phyloP scores from a whole-genome alignment of 441 rosid species.

The Adansonia madagascariensis region DNA sequence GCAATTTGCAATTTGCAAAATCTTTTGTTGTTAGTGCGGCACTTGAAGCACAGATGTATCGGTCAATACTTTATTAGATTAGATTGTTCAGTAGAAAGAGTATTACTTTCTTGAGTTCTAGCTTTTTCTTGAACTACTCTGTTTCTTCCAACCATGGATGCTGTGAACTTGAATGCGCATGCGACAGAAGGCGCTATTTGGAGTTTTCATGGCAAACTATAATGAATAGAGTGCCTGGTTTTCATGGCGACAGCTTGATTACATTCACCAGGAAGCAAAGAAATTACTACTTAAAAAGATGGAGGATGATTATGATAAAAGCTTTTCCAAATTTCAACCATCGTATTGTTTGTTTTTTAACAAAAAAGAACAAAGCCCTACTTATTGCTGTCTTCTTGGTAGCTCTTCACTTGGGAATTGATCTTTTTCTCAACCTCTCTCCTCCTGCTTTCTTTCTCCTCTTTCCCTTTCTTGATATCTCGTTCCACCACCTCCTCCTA shows the following conservation, averaged over 20 bases:
- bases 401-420: background rate
- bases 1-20: background rate
- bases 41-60: conserved; percentile 3
- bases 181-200: background rate
- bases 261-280: background rate
- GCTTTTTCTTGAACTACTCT: background rate
- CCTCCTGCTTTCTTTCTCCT: conserved; percentile 25
- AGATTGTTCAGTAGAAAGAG: background rate
- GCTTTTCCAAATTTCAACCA: background rate
- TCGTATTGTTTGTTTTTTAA: background rate
- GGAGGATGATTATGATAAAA: background rate
- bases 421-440: conserved; percentile 30
- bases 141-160: background rate
- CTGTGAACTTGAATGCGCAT: background rate
- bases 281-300: background rate
- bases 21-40: background rate
- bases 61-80: background rate
- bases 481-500: conserved; percentile 20
- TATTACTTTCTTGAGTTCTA: background rate
- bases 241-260: too few species aligned
- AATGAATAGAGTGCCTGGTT: background rate
- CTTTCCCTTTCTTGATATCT: conserved; percentile 32
- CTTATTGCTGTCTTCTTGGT: background rate
- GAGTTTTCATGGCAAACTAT: background rate
- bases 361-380: background rate